phyloP scores from a whole-genome alignment of 2,329 filamentous ascomycete species.

The Talaromyces verruculosus region DNA sequence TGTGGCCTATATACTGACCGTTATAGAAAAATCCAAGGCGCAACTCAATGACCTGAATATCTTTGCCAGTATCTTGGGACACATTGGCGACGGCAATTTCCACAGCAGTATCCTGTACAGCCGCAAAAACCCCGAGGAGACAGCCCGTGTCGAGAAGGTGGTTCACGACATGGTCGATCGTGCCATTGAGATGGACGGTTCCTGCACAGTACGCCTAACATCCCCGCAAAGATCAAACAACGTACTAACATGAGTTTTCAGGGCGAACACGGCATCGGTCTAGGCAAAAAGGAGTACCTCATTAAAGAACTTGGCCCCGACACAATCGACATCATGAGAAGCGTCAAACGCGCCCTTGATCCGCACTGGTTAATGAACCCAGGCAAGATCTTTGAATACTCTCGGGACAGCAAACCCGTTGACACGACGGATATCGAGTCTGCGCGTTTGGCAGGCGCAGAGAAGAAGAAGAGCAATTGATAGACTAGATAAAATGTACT shows the following conservation, averaged over 20 bases:
- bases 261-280: conserved; percentile 81
- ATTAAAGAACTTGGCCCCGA: conserved; percentile 76
- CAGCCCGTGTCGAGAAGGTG: conserved; percentile 72
- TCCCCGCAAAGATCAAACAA: too few relatives aligned
- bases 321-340: conserved; percentile 80
- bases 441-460: conserved; percentile 18
- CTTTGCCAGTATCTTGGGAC: conserved; percentile 83
- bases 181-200: conserved; percentile 92
- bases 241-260: not conserved
- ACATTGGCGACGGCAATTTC: conserved; percentile 93
- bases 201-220: conserved; percentile 62
- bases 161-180: conserved; percentile 88
- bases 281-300: conserved; percentile 81
- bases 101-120: conserved; percentile 92
- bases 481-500: not conserved
- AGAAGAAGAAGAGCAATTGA: conserved; percentile 23
- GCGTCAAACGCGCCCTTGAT: conserved; percentile 78
- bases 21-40: conserved; percentile 76
- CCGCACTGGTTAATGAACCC: conserved; percentile 89
- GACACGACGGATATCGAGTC: conserved; percentile 17
- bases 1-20: conserved; percentile 17
- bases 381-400: conserved; percentile 80
- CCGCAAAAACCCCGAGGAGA: conserved; percentile 65
- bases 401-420: conserved; percentile 17
- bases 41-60: conserved; percentile 83